Base-by-base conservation (phyloP, 1,284 basidiomycete genomes). In the Sanghuangporus weigelae region DNA sequence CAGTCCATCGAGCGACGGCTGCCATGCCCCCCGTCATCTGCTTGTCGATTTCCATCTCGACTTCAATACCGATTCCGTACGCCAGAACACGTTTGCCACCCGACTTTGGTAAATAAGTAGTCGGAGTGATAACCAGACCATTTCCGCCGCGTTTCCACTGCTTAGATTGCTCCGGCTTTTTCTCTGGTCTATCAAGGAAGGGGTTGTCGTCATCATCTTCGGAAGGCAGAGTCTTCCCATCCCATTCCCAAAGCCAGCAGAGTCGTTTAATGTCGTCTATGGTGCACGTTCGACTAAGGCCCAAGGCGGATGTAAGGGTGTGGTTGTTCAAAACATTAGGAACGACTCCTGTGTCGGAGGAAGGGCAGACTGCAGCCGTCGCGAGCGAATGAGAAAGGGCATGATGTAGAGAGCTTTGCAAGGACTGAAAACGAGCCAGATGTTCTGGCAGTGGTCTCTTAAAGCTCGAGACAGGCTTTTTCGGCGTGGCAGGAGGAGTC, bases 241-340 rank as follows among this genome's bases (percentile, higher is more conserved):
- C 84, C 90, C 91, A 93, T 71, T 93, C 90, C 90, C 91, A 92
- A n/a, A 93, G 66, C 91, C 91, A 93, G 73, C 91, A 92, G 12
- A 93, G 78, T 63, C 87, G 81, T 66, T 78, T 82, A 50, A 93
- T 77, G 69, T 91, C 90, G 59, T 87, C 82, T 23, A 84, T 66
- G 35, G 83, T 80, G 67, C 91, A 86, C 63, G 82, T 82, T 6
- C 84, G 79, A 0, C 82, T 77, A 49, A 92, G 76, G 12, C 87
- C 89, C 35, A 83, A 72, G 71, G 90, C 89, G n/a, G 86, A 84
- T 59, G 79, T 78, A 38, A 92, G 72, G 55, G 89, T 86, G 59
- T 88, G 71, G 69, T 92, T 84, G 69, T 90, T 92, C 54, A 92
- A 78, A n/a, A 92, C 89, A 71, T 88, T 90, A 63, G 83, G 83